phyloP scores from a whole-genome alignment of 768 basidiomycete species.

The Auricularia heimuer region DNA sequence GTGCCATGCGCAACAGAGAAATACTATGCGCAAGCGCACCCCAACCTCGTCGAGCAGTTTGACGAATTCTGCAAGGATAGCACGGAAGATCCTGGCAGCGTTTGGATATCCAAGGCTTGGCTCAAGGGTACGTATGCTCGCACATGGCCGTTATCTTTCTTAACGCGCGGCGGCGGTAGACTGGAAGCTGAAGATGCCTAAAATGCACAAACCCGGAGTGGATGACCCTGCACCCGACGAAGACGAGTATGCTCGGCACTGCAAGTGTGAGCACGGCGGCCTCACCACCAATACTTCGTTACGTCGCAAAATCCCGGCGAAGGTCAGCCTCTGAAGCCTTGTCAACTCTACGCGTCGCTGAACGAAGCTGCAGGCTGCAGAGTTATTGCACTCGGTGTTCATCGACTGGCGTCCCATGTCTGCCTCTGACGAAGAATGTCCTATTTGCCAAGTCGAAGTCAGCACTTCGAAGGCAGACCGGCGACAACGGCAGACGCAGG shows the following conservation, averaged over 20 bases:
- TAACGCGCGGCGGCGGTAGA: conserved; percentile 34
- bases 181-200: conserved; percentile 63
- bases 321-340: conserved; percentile 30
- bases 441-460: conserved; percentile 49
- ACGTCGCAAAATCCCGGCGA: conserved; percentile 51
- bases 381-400: conserved; percentile 46
- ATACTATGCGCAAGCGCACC: conserved; percentile 60
- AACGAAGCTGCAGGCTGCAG: conserved; percentile 36
- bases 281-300: conserved; percentile 45
- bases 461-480: conserved; percentile 52
- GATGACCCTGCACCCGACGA: conserved; percentile 62
- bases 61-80: conserved; percentile 40
- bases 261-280: conserved; percentile 62
- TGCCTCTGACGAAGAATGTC: conserved; percentile 43
- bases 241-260: conserved; percentile 44
- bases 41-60: conserved; percentile 46
- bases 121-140: conserved; percentile 44
- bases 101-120: conserved; percentile 76
- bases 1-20: conserved; percentile 36
- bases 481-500: conserved; percentile 49
- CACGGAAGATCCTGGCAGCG: conserved; percentile 30
- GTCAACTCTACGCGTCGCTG: not conserved
- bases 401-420: conserved; percentile 54
- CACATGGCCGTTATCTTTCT: not conserved
- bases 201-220: conserved; percentile 48